Conservation (phyloP, 2,329 filamentous ascomycete genomes). For the Botrytis galanthina region DNA sequence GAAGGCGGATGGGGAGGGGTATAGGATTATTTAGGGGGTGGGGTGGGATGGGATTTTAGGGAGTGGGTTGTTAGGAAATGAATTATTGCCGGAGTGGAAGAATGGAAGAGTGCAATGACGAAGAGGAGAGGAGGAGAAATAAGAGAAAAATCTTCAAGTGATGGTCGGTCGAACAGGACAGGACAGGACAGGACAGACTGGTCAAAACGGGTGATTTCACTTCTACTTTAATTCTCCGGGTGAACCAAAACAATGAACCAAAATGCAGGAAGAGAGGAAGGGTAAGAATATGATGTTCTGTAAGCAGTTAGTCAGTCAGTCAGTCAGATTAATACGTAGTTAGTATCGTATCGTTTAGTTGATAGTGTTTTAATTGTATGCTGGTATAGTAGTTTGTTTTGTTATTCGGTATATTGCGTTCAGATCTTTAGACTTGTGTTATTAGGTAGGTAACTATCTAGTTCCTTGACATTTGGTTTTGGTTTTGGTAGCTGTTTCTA, state of each 20-base stretch:
- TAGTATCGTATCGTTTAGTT: too few relatives aligned
- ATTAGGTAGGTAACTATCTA: too few relatives aligned
- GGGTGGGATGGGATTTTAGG: too few relatives aligned
- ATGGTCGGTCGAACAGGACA: too few relatives aligned
- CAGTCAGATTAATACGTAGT: neutral
- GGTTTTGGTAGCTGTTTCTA: too few relatives aligned
- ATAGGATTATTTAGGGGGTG: constrained; percentile 23
- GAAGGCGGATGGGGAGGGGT: constrained; percentile 19
- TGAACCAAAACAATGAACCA: neutral
- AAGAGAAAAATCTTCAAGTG: neutral
- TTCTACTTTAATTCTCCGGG: neutral
- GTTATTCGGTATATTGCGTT: too few relatives aligned
- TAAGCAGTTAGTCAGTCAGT: neutral
- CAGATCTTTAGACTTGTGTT: too few relatives aligned
- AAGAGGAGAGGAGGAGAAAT: too few relatives aligned
- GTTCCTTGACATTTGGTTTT: too few relatives aligned
- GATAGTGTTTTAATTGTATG: neutral
- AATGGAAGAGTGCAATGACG: neutral
- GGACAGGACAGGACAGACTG: neutral
- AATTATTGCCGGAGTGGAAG: neutral
- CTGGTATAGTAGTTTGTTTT: neutral
- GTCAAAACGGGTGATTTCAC: neutral
- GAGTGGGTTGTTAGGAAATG: too few relatives aligned
- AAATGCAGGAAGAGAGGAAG: neutral
- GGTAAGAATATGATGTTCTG: neutral